Evolutionary conservation across 1,284 basidiomycete species (phyloP).

Genomic region (Sphagnurus paluster): DNA sequence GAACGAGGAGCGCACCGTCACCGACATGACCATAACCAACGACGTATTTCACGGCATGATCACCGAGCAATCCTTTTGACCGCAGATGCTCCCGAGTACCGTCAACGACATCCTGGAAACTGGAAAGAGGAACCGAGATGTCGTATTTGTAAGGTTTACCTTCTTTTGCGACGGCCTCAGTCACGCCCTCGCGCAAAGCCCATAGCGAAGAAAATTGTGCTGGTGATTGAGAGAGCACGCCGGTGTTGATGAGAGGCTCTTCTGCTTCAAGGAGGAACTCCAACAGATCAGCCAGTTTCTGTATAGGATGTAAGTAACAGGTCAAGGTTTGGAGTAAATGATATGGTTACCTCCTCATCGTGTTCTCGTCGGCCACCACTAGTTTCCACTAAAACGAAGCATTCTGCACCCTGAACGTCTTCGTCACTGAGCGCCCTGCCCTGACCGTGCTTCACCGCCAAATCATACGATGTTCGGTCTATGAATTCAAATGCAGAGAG

Average conservation of each 20-base stretch:
- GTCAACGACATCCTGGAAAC: conserved; percentile 91
- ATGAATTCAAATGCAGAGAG: conserved; percentile 98
- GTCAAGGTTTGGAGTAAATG: conserved; percentile 3
- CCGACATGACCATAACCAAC: conserved; percentile 97
- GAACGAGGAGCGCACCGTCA: conserved; percentile 63
- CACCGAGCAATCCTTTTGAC: conserved; percentile 72
- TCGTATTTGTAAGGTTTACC: conserved; percentile 99
- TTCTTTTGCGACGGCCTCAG: conserved; percentile 92
- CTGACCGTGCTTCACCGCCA: conserved; percentile 79
- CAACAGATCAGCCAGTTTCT: conserved; percentile 89
- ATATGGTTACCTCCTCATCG: conserved; percentile 79
- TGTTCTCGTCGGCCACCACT: conserved; percentile 94
- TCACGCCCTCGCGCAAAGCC: conserved; percentile 92
- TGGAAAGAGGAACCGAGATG: conserved; percentile 85
- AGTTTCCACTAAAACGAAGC: conserved; percentile 94
- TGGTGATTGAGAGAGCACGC: conserved; percentile 91
- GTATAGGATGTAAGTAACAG: conserved; percentile 12
- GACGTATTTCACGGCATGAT: conserved; percentile 77
- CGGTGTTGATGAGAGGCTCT: conserved; percentile 80
- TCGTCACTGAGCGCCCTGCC: conserved; percentile 65
- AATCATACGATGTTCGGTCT: conserved; percentile 85
- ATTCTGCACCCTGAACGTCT: conserved; percentile 76
- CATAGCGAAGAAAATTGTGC: conserved; percentile 90
- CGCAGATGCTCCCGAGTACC: conserved; percentile 74
- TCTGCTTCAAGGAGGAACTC: conserved; percentile 80